Base-by-base conservation (phyloP, 371 early-diverging fungal species). In the Mortierella sp. region DNA sequence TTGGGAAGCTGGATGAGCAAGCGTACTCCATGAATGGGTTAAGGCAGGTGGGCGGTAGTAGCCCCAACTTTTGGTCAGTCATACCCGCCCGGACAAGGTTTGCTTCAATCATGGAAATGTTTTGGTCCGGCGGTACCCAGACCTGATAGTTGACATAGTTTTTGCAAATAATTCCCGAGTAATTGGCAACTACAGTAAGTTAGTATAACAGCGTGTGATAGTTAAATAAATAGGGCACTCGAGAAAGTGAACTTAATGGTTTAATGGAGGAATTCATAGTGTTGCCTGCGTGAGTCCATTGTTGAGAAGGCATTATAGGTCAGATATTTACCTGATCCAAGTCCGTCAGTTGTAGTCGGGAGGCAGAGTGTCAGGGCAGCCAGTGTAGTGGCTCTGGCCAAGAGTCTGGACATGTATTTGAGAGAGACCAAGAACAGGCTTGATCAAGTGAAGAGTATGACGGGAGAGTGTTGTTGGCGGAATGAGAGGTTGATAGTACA, bases 111-210 rank as follows among this genome's bases (percentile, higher is more conserved):
- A 43, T 0, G 10, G 66, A 66, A 0, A 72, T 37, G 51, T 73
- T 75, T 2, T 1, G 18, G 45, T 45, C 63, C n/a, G 76, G 72
- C 12, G 81, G 81, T 43, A 81, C 58, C 81, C 81, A 81, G 35
- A 81, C 76, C 0, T 55, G n/a, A 57, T 76, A 75, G n/a, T 81
- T 30, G 67, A 76, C 62, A 69, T 69, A 76, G 66, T 81, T 59
- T 54, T 43, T 63, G 57, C 81, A 81, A 20, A 81, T 32, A 0
- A 54, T 54, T 37, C 81, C 81, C 16, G 39, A 72, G 37, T 79
- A 79, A 10, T 10, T 39, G 39, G 10, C 39, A 39, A 39, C 39
- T 39, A 10, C 4, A 49, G n/a, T n/a, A n/a, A n/a, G n/a, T n/a
- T 49, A 8, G 49, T n/a, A n/a, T n/a, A n/a, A 49, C 49, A 49